These are phyloP conservation scores for Calophaca sinica DNA, from an alignment of 306 rosid genomes.

Conservation along the genomic window DNA sequence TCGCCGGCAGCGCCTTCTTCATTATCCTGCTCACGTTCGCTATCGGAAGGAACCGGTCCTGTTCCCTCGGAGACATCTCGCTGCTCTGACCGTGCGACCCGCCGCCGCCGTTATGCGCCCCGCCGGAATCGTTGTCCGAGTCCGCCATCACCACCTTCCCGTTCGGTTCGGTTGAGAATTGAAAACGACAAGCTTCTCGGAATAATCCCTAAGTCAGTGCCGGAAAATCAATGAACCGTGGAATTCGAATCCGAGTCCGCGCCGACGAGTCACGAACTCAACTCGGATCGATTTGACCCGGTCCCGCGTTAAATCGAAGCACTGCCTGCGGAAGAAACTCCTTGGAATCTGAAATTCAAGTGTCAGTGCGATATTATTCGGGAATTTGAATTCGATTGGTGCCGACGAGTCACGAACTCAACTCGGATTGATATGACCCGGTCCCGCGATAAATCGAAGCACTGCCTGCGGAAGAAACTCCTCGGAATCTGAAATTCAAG, in stretches of 20 bases:
- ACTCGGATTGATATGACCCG: slow-evolving; percentile 1
- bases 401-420: no score
- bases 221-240: background rate
- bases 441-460: slow-evolving; percentile 14
- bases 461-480: background rate
- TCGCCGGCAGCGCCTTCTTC: slow-evolving; percentile 91
- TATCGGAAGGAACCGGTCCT: slow-evolving; percentile 82
- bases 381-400: background rate
- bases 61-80: slow-evolving; percentile 79
- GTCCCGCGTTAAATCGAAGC: slow-evolving; percentile 15
- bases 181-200: background rate
- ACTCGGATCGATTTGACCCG: slow-evolving; percentile 7
- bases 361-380: background rate
- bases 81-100: slow-evolving; percentile 36
- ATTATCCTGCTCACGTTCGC: slow-evolving; percentile 96
- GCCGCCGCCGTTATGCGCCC: slow-evolving; percentile 52
- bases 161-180: background rate
- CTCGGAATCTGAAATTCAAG: background rate
- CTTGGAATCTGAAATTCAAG: background rate
- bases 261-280: background rate
- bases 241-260: background rate
- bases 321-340: background rate
- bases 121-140: slow-evolving; percentile 91
- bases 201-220: slow-evolving; percentile 10
- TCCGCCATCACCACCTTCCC: slow-evolving; percentile 68